These are phyloP conservation scores for Arabidopsis suecica DNA, from an alignment of 345 rosid genomes.

Conservation along the genomic window DNA sequence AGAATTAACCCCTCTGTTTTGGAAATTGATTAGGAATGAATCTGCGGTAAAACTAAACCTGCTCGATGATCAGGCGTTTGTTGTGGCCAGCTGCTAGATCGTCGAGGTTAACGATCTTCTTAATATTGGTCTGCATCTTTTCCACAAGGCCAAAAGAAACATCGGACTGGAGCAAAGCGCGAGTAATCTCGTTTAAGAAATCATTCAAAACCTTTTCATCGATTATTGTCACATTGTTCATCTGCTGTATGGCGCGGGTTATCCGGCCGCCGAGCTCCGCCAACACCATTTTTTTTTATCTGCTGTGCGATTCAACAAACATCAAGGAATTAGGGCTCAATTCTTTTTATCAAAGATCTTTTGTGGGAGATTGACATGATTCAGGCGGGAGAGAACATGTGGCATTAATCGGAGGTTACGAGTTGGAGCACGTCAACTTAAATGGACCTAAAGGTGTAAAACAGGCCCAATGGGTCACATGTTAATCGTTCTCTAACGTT, in stretches of 20 bases:
- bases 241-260: constrained; percentile 92
- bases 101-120: constrained; percentile 87
- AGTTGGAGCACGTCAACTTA: too few species aligned
- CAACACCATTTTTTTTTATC: constrained; percentile 72
- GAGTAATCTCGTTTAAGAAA: constrained; percentile 88
- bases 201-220: constrained; percentile 84
- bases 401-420: background rate
- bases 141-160: constrained; percentile 89
- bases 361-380: background rate
- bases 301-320: constrained; percentile 10
- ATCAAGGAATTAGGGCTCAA: constrained; percentile 14
- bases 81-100: constrained; percentile 96
- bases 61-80: constrained; percentile 69
- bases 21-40: too few species aligned
- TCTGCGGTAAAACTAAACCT: constrained; percentile 43
- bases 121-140: constrained; percentile 82
- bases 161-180: constrained; percentile 84
- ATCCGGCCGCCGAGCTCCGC: constrained; percentile 88
- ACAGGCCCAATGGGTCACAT: background rate
- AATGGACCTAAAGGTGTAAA: background rate
- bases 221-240: constrained; percentile 91
- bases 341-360: constrained; percentile 21
- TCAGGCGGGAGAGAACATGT: background rate
- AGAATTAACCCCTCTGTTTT: background rate
- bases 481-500: background rate